Conservation (phyloP, 306 rosid species). For the Dalbergia cochinchinensis region DNA sequence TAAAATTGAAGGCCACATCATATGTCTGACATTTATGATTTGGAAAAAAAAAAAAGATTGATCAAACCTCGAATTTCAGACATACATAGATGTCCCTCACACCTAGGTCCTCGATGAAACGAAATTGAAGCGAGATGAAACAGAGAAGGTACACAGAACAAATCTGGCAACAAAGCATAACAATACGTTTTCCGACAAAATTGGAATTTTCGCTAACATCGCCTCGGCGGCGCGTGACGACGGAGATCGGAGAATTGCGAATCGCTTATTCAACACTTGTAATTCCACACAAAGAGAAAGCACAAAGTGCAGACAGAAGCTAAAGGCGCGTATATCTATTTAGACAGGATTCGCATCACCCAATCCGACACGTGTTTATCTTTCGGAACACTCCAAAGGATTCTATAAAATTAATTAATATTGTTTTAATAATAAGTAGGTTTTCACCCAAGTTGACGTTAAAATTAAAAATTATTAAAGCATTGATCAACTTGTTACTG, state of each 20-base stretch:
- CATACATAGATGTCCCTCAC: not conserved
- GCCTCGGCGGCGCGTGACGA: conserved; percentile 22
- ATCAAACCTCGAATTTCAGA: conserved; percentile 3
- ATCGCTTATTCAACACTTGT: not conserved
- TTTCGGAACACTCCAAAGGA: not conserved
- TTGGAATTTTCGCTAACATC: not conserved
- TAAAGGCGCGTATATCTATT: conserved; percentile 1
- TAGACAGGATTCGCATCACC: not conserved
- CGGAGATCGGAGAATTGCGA: conserved; percentile 31
- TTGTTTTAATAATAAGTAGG: too few relatives aligned
- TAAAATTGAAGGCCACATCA: not conserved
- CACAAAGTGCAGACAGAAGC: not conserved
- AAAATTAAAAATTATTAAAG: not conserved
- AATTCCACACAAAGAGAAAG: not conserved
- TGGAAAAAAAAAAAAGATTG: too few relatives aligned
- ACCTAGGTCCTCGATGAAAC: not conserved
- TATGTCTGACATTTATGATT: conserved; percentile 10
- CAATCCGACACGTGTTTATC: not conserved
- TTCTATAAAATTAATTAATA: not conserved
- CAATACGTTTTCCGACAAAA: not conserved
- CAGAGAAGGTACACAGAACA: not conserved
- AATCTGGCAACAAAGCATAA: not conserved
- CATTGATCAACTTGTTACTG: conserved; percentile 11
- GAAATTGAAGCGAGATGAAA: conserved; percentile 21
- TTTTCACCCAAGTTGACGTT: not conserved